Conservation (phyloP, 768 basidiomycete species). For the Daedaleopsis nitida region DNA sequence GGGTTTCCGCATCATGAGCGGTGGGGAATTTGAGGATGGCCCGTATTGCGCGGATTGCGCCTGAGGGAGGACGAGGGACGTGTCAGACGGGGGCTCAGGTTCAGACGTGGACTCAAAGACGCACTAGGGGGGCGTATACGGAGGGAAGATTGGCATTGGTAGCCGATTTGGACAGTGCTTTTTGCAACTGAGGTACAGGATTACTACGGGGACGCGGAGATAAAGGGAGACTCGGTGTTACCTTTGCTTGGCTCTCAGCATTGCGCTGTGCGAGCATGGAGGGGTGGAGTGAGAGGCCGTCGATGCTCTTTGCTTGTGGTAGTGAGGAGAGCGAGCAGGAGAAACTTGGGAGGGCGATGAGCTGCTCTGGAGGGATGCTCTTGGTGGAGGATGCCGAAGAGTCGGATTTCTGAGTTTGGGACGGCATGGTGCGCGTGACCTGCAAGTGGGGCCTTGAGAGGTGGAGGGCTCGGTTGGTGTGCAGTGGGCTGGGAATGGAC, state of each 20-base stretch:
- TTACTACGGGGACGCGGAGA: neutral
- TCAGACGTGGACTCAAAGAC: constrained; percentile 12
- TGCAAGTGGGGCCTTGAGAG: neutral
- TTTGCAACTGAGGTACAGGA: constrained; percentile 50
- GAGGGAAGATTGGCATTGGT: constrained; percentile 26
- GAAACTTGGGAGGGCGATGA: constrained; percentile 74
- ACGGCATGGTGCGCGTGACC: constrained; percentile 14
- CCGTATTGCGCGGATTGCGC: constrained; percentile 24
- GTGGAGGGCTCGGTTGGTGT: neutral
- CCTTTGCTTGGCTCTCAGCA: constrained; percentile 78
- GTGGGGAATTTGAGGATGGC: constrained; percentile 28
- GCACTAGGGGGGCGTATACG: constrained; percentile 21
- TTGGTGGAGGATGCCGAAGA: constrained; percentile 37
- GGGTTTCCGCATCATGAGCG: constrained; percentile 38
- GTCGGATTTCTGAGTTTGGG: constrained; percentile 27
- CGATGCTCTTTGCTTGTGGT: constrained; percentile 72
- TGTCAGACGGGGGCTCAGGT: constrained; percentile 4
- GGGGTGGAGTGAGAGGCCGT: constrained; percentile 65
- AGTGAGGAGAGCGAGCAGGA: constrained; percentile 68
- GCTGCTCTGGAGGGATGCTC: constrained; percentile 49
- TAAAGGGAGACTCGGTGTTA: constrained; percentile 30
- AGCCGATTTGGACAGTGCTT: constrained; percentile 58
- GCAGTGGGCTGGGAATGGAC: constrained; percentile 1
- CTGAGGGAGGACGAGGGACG: neutral
- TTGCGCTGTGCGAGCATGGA: constrained; percentile 65